Base-by-base conservation (phyloP, 1,139 yeast species). In the Geotrichum klebahnii region DNA sequence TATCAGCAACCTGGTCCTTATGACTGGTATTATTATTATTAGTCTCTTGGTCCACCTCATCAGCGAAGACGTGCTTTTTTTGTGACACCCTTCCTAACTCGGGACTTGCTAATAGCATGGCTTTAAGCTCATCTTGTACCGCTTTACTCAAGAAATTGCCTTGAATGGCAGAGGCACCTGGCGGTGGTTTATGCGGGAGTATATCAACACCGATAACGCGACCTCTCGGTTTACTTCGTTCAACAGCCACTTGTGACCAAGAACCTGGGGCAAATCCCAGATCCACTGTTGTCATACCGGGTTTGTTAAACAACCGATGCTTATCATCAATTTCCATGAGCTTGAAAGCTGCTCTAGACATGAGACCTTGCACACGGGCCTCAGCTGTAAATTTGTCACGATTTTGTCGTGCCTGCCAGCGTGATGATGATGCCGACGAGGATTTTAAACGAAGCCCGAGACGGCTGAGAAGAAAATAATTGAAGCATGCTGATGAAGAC, bases 231-330 rank as follows among this genome's bases (percentile, higher is more conserved):
- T 72, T 65, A 10, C 86, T 77, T 38, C 78, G 68, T 41, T 78
- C 80, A 5, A 78, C 78, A 0, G 95, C 84, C 29, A 85, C 94
- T 58, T 82, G 87, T 10, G 90, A 77, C 98, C 98, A 92, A 32
- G 95, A 90, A 0, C 98, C 98, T 0, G 98, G 98, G 0, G 95
- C 95, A 64, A 77, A 92, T 1, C 98, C 98, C 46, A 92, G 72
- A 67, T 92, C 98, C 3, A 92, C 80, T 0, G 92, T 84, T 50
- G 83, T 80, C 58, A 70, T 73, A 8, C 74, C 73, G 5, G 77
- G 73, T 50, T 69, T 69, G 26, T 19, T 40, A 35, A 92, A 81
- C 2, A 92, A 56, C 26, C 72, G 69, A 66, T 74, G 84, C 61
- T 77, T 80, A 28, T 80, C 73, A 63, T 89, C 81, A 31, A 92